A percentile compares a stretch with the other conserved stretches of the same genome.
Conservation (phyloP, 2,329 filamentous ascomycete genomes). For the Tolypocladium album region DNA sequence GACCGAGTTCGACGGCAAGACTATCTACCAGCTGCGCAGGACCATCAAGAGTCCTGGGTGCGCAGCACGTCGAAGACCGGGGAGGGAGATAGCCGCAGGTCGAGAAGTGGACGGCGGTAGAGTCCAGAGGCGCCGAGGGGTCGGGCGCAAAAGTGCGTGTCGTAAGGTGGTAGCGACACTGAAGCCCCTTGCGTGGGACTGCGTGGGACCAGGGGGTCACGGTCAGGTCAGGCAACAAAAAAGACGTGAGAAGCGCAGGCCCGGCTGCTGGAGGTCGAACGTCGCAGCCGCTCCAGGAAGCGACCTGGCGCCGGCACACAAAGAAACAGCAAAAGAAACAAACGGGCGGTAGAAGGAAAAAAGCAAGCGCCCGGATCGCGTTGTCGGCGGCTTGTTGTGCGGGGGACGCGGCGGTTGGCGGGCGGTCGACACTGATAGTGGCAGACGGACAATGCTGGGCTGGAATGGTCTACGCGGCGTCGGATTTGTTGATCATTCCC, state of each 20-base stretch:
- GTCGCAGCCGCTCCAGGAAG: neutral
- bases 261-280: neutral
- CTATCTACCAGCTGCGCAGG: neutral
- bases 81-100: neutral
- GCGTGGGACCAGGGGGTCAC: neutral
- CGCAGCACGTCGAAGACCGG: neutral
- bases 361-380: neutral
- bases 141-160: neutral
- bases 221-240: neutral
- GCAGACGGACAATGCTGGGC: neutral
- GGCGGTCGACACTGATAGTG: neutral
- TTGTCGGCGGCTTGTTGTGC: neutral
- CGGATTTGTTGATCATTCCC: neutral
- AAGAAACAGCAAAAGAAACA: neutral
- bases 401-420: neutral
- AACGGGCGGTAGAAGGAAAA: neutral
- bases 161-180: neutral
- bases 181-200: neutral
- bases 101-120: neutral
- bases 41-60: neutral
- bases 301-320: no score
- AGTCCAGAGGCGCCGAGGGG: neutral
- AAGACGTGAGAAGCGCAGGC: neutral
- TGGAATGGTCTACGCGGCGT: neutral
- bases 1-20: conserved; percentile 1